A percentile compares a stretch with the other conserved stretches of the same genome.
These are phyloP conservation scores for Neophaeococcomyces aloes DNA, from an alignment of 2,329 filamentous ascomycete genomes.

Conservation along the genomic window DNA sequence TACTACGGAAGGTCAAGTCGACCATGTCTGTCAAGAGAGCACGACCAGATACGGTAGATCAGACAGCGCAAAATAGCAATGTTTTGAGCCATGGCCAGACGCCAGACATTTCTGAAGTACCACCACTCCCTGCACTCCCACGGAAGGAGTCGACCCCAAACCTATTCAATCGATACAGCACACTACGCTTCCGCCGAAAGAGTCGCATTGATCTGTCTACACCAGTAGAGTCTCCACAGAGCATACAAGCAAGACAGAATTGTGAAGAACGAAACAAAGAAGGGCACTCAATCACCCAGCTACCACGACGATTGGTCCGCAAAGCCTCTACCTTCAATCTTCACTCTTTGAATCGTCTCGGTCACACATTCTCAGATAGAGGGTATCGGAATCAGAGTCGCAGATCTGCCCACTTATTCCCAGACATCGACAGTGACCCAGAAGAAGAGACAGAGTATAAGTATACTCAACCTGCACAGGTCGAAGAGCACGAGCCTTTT, in stretches of 20 bases:
- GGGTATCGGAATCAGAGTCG: not conserved
- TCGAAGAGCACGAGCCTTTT: not conserved
- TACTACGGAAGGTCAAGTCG: constrained; percentile 19
- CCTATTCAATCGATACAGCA: constrained; percentile 4
- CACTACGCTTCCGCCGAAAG: constrained; percentile 2
- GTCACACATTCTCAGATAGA: constrained; percentile 1
- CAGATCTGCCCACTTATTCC: constrained; percentile 3
- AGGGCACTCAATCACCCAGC: constrained; percentile 11
- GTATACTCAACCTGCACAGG: not conserved
- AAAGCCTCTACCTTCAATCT: constrained; percentile 20
- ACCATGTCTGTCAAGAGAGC: constrained; percentile 8
- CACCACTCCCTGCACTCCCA: constrained; percentile 2
- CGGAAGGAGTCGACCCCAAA: constrained; percentile 2
- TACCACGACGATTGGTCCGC: constrained; percentile 17
- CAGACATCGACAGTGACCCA: constrained; percentile 3
- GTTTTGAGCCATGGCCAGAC: too few relatives aligned
- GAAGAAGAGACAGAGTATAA: constrained; percentile 8
- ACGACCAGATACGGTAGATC: not conserved
- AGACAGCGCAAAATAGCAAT: not conserved
- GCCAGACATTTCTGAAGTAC: not conserved
- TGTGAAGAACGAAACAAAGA: constrained; percentile 4
- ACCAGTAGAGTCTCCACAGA: constrained; percentile 5
- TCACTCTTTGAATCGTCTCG: constrained; percentile 9
- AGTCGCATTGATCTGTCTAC: constrained; percentile 7
- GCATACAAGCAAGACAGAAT: not conserved